Conservation (phyloP, 768 basidiomycete genomes). For the Daedalea quercina region DNA sequence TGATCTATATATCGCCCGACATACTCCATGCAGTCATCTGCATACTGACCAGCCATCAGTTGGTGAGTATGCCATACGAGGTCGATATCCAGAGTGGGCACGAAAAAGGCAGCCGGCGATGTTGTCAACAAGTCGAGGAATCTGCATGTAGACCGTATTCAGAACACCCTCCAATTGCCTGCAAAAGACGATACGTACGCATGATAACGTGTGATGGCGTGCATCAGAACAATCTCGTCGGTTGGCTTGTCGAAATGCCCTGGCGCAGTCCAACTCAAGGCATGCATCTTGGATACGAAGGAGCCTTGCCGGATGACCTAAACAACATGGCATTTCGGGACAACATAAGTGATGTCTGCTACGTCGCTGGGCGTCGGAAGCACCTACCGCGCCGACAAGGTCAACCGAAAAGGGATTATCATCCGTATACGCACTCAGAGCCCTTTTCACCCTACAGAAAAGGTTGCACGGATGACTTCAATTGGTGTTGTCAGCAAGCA, state of each 20-base stretch:
- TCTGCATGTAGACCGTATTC: constrained; percentile 14
- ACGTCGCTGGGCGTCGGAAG: not conserved
- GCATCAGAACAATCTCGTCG: constrained; percentile 37
- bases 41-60: constrained; percentile 42
- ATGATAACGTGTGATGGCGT: constrained; percentile 51
- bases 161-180: too few relatives aligned
- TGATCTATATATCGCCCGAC: constrained; percentile 42
- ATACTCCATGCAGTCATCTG: constrained; percentile 33
- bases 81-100: constrained; percentile 71
- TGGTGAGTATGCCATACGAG: constrained; percentile 75
- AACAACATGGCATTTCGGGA: too few relatives aligned
- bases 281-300: constrained; percentile 47
- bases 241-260: constrained; percentile 32
- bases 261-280: constrained; percentile 43
- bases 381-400: constrained; percentile 47
- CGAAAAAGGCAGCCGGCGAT: constrained; percentile 36
- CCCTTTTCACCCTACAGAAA: constrained; percentile 14
- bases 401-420: constrained; percentile 50
- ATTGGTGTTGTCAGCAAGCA: too few relatives aligned
- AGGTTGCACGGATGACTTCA: not conserved
- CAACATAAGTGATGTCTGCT: too few relatives aligned
- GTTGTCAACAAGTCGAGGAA: constrained; percentile 54
- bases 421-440: constrained; percentile 45
- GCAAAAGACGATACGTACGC: constrained; percentile 31
- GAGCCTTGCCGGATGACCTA: constrained; percentile 49